phyloP scores from a whole-genome alignment of 768 basidiomycete species.

The Clavulina sp. region DNA sequence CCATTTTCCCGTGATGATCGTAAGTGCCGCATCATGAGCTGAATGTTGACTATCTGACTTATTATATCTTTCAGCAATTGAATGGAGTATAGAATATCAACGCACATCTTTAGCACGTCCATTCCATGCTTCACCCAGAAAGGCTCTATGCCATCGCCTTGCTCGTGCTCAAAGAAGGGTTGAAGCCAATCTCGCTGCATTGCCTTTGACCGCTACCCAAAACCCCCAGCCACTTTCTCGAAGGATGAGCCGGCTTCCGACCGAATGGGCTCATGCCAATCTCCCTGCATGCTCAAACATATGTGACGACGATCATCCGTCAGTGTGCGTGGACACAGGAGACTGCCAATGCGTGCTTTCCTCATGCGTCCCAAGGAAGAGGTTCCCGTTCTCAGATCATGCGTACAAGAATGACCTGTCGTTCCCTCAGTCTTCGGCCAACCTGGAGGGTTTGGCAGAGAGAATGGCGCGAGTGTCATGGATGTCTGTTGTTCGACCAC shows the following conservation, averaged over 20 bases:
- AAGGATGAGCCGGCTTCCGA: not conserved
- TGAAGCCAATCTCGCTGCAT: slow-evolving; percentile 4
- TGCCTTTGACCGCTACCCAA: not conserved
- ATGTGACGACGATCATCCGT: slow-evolving; percentile 17
- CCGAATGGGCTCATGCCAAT: slow-evolving; percentile 16
- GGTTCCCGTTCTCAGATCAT: slow-evolving; percentile 14
- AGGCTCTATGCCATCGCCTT: slow-evolving; percentile 6
- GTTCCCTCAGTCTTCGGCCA: not conserved
- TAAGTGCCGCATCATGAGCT: no score
- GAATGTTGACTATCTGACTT: no score
- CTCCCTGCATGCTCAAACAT: slow-evolving; percentile 20
- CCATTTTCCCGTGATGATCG: not conserved
- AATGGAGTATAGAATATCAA: not conserved
- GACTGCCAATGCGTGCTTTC: slow-evolving; percentile 19
- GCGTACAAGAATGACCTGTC: slow-evolving; percentile 8
- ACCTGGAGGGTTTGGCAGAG: slow-evolving; percentile 5
- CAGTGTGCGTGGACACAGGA: slow-evolving; percentile 20
- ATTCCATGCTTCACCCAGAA: slow-evolving; percentile 4
- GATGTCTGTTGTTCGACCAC: slow-evolving; percentile 17
- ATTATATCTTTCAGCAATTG: not conserved
- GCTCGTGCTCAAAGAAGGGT: slow-evolving; percentile 3
- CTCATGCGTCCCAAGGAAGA: slow-evolving; percentile 14
- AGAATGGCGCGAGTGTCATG: slow-evolving; percentile 15
- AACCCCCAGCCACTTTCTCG: slow-evolving; percentile 4
- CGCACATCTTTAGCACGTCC: not conserved